Percentiles rank a stretch among this genome's conserved stretches.
These are phyloP conservation scores for Trichoderma semiorbis DNA, from an alignment of 2,329 filamentous ascomycete genomes.

Conservation along the genomic window DNA sequence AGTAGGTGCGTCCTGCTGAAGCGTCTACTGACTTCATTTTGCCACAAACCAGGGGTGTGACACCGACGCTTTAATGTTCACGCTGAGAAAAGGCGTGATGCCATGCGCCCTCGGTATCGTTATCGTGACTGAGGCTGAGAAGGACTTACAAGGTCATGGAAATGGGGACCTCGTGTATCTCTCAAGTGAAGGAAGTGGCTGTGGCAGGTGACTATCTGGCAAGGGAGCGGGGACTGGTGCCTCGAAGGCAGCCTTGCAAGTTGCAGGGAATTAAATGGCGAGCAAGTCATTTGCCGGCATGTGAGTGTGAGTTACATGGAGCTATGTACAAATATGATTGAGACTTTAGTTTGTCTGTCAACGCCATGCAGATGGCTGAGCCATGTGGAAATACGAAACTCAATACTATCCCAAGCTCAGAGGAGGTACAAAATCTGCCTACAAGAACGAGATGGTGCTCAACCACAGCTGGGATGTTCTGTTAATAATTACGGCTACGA, in stretches of 20 bases:
- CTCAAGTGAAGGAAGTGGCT: not conserved
- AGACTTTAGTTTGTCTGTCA: not conserved
- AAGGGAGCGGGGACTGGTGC: not conserved
- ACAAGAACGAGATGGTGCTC: not conserved
- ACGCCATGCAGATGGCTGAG: not conserved
- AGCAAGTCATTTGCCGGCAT: not conserved
- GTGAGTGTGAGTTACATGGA: not conserved
- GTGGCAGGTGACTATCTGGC: not conserved
- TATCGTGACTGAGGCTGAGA: not conserved
- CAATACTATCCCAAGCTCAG: not conserved
- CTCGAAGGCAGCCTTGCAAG: not conserved
- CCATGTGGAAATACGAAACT: not conserved
- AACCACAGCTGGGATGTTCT: not conserved
- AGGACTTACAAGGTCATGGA: not conserved
- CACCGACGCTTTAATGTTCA: not conserved
- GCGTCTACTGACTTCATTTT: not conserved
- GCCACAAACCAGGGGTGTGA: not conserved
- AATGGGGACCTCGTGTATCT: not conserved
- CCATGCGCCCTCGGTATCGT: not conserved
- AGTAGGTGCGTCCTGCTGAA: not conserved
- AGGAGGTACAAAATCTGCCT: not conserved
- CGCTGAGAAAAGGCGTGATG: not conserved
- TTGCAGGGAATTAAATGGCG: not conserved
- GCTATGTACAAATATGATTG: not conserved
- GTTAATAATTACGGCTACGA: too few species aligned